These are phyloP conservation scores for Diaporthe sp. DNA, from an alignment of 2,329 filamentous ascomycete species.

Conservation along the genomic window DNA sequence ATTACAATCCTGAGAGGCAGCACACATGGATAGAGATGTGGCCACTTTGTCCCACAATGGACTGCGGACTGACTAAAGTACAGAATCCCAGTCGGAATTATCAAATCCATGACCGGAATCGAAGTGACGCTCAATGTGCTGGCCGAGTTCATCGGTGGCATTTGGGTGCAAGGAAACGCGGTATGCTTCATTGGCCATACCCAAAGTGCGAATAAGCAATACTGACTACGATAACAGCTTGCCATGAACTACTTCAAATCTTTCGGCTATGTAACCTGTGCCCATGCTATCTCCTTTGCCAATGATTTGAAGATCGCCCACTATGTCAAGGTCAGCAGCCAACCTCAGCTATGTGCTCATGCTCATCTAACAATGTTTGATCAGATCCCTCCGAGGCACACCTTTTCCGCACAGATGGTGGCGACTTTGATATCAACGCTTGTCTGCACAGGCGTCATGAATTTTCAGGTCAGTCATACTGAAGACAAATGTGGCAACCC, in stretches of 20 bases:
- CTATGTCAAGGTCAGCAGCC: constrained; percentile 57
- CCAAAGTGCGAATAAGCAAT: too few species aligned
- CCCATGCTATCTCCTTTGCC: constrained; percentile 62
- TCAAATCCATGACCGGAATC: constrained; percentile 54
- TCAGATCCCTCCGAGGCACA: constrained; percentile 66
- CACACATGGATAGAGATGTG: neutral
- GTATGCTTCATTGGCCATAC: neutral
- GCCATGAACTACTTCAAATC: constrained; percentile 60
- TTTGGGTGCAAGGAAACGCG: constrained; percentile 53
- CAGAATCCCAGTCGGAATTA: constrained; percentile 54
- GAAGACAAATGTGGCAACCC: too few species aligned
- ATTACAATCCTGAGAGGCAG: too few species aligned
- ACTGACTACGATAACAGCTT: constrained; percentile 36
- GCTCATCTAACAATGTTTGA: neutral
- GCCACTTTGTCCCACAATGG: too few species aligned
- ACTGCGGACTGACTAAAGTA: neutral
- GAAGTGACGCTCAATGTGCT: constrained; percentile 50
- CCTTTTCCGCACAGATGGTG: constrained; percentile 68
- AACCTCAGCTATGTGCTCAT: too few species aligned
- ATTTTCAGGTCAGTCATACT: constrained; percentile 55
- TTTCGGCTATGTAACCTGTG: constrained; percentile 47
- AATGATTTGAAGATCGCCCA: constrained; percentile 45
- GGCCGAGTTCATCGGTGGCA: constrained; percentile 59
- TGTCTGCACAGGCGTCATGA: constrained; percentile 58
- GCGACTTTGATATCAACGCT: constrained; percentile 65